Evolutionary conservation across 2,329 filamentous ascomycete genomes (phyloP), one percentile per base, ranked within the genome.

Genomic region (Beauveria brongniartii): DNA sequence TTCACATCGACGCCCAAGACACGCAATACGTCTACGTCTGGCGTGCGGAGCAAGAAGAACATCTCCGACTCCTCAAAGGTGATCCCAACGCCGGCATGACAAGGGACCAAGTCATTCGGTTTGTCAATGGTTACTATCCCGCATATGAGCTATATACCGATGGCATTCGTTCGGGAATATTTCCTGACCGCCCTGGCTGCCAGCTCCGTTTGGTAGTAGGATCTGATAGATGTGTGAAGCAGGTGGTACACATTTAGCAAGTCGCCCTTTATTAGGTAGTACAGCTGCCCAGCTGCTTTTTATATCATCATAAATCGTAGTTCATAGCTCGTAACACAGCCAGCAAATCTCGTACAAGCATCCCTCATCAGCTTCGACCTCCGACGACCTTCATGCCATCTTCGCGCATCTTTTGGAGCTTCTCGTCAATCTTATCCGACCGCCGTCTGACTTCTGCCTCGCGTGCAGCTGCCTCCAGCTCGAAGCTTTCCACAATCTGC

Each of bases 11-110:
- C 68, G 89, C 92, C 6, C 82, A 89, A 66, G 78, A 94, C 65
- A 80, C 84, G 5, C 78, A 79, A 55, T 92, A 86, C 69, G 92
- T 96, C 57, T 96, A 96, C 68, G 82, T 82, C 63, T 96, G 92
- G 92, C 84, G 92, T 16, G 77, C 86, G 66, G 80, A 96, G 75
- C 91, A 96, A 74, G 92, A 96, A 74, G 81, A 82, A 53, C 82
- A 82, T 62, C 78, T 96, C 67, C 82, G 89, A 26, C 77, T 77
- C 8, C 74, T 80, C 24, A 88, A 82, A 65, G 91, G 89, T 9
- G 73, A 75, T 50, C 68, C 71, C 22, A 65, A 66, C 18, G 81
- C 80, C 0, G 92, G 91, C 34, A 96, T 96, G 92, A 88, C 84
- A 1, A 87, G 90, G 66, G 87, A 91, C 61, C 83, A 93, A 71